Conservation (phyloP, 441 rosid species). For the Euphorbia celastroides region DNA sequence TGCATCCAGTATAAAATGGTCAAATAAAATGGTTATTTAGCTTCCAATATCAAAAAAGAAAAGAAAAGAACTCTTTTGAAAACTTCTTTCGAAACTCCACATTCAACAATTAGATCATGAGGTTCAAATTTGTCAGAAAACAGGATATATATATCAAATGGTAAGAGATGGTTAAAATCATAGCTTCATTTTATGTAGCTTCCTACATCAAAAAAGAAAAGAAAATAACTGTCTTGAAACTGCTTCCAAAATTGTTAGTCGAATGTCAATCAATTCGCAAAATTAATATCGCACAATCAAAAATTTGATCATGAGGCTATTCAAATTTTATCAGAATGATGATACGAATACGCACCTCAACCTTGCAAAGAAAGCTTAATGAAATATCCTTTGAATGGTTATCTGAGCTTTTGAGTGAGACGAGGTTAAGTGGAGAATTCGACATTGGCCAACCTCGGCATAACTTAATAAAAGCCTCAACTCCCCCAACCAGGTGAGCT, state of each 20-base stretch:
- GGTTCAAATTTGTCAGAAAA: too few relatives aligned
- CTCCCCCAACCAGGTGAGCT: conserved; percentile 60
- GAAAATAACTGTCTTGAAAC: neutral
- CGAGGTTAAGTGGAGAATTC: conserved; percentile 53
- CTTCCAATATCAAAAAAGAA: too few relatives aligned
- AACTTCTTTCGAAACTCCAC: neutral
- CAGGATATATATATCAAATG: too few relatives aligned
- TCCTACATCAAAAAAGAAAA: neutral
- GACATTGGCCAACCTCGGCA: conserved; percentile 75
- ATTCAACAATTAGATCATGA: too few relatives aligned
- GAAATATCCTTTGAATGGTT: conserved; percentile 51
- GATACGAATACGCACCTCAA: conserved; percentile 45
- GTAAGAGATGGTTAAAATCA: too few relatives aligned
- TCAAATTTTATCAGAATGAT: neutral
- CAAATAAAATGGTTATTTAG: too few relatives aligned
- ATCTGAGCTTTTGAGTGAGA: conserved; percentile 51
- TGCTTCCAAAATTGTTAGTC: neutral
- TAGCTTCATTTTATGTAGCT: neutral
- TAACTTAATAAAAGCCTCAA: conserved; percentile 60
- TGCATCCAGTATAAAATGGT: neutral
- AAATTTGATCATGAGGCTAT: neutral
- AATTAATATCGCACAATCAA: too few relatives aligned
- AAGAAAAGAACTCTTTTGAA: too few relatives aligned
- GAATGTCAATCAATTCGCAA: neutral
- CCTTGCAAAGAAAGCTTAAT: conserved; percentile 50